Percentiles rank a stretch among this genome's conserved stretches.
These are phyloP conservation scores for Phlyctochytrium planicorne DNA, from an alignment of 192 early-diverging fungal species.

Conservation along the genomic window DNA sequence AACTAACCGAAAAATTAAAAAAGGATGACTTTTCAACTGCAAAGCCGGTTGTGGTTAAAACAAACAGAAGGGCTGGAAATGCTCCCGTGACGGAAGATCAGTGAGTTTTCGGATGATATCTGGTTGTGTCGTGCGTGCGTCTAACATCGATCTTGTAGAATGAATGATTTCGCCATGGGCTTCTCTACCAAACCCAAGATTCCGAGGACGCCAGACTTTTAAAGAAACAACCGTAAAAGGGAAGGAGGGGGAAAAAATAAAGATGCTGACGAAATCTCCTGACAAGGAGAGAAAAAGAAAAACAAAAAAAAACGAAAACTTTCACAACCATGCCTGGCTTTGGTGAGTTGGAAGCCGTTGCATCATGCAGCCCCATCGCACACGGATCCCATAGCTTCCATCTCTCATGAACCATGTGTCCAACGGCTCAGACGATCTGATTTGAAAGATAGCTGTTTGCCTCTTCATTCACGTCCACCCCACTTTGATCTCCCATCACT, in stretches of 20 bases:
- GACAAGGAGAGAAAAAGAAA: neutral
- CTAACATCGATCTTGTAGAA: conserved; percentile 15
- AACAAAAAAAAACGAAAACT: neutral
- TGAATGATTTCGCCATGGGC: conserved; percentile 42
- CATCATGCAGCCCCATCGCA: too few relatives aligned
- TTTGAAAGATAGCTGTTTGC: too few relatives aligned
- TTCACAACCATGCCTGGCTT: too few relatives aligned
- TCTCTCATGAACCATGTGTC: too few relatives aligned
- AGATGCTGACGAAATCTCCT: neutral
- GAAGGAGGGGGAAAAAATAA: neutral
- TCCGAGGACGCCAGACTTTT: conserved; percentile 41
- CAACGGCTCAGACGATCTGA: too few relatives aligned
- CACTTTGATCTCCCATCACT: too few relatives aligned
- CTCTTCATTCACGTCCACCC: too few relatives aligned
- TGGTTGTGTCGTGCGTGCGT: neutral
- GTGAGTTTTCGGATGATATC: neutral
- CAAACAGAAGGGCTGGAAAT: neutral
- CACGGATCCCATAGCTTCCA: too few relatives aligned
- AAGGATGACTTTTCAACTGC: too few relatives aligned
- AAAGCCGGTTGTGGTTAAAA: neutral
- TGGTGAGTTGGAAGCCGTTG: too few relatives aligned
- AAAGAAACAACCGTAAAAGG: neutral
- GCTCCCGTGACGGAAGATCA: conserved; percentile 19
- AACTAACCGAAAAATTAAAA: neutral
- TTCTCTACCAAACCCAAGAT: conserved; percentile 48